Evolutionary conservation across 2,329 filamentous ascomycete species (phyloP).

Genomic region (Fusarium pseudoanthophilum): DNA sequence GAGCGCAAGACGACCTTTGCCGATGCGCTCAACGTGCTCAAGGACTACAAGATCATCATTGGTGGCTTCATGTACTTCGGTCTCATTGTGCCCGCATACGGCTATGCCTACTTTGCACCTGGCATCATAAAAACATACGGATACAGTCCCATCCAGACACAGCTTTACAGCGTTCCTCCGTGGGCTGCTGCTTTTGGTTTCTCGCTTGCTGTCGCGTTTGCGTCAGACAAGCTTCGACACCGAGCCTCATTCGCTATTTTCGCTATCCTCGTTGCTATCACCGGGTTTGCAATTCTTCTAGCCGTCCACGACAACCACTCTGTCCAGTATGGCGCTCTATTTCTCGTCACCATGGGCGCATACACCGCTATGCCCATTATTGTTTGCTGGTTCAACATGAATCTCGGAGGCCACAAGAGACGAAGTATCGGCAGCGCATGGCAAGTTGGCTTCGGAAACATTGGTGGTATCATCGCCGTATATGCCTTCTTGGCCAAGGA

Average conservation of each 20-base stretch:
- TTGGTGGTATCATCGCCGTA: slow-evolving; percentile 81
- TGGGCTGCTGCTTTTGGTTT: slow-evolving; percentile 80
- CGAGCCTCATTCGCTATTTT: slow-evolving; percentile 78
- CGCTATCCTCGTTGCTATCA: slow-evolving; percentile 74
- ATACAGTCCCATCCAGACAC: slow-evolving; percentile 67
- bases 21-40: slow-evolving; percentile 73
- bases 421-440: slow-evolving; percentile 77
- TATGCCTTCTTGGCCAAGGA: slow-evolving; percentile 75
- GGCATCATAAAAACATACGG: slow-evolving; percentile 76
- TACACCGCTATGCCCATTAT: slow-evolving; percentile 93
- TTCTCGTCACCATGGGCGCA: slow-evolving; percentile 81
- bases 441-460: slow-evolving; percentile 83
- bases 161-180: slow-evolving; percentile 67
- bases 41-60: slow-evolving; percentile 78
- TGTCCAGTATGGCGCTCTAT: slow-evolving; percentile 82
- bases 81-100: slow-evolving; percentile 79
- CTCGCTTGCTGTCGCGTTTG: slow-evolving; percentile 77
- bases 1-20: slow-evolving; percentile 68
- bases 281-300: slow-evolving; percentile 81
- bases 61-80: slow-evolving; percentile 86
- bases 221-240: slow-evolving; percentile 78
- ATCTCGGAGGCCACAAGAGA: slow-evolving; percentile 77
- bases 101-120: slow-evolving; percentile 82
- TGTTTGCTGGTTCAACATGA: slow-evolving; percentile 86
- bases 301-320: slow-evolving; percentile 73